A percentile compares a stretch with the other conserved stretches of the same genome.
Conservation (phyloP, 2,329 filamentous ascomycete genomes). For the Boeremia lycopersici region DNA sequence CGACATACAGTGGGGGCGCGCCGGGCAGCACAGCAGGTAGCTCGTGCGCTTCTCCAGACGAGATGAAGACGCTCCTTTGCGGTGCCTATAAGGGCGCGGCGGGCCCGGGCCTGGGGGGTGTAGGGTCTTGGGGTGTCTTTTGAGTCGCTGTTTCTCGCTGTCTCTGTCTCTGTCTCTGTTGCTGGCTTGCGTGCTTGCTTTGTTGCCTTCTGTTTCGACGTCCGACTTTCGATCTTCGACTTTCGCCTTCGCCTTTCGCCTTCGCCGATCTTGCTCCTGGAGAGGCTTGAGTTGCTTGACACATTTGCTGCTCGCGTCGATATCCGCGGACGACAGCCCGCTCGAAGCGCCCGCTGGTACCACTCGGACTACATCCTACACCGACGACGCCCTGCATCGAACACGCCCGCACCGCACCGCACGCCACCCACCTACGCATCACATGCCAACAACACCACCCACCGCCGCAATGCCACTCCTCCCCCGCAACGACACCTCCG, state of each 20-base stretch:
- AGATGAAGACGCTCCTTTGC: constrained; percentile 9
- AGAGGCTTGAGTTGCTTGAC: too few species aligned
- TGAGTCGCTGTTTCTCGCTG: background rate
- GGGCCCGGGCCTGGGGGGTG: constrained; percentile 1
- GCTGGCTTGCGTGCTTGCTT: too few species aligned
- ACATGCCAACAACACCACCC: background rate
- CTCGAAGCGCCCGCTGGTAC: too few species aligned
- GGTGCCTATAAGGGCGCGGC: background rate
- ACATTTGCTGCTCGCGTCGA: too few species aligned
- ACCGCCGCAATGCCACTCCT: background rate
- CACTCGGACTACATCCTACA: too few species aligned
- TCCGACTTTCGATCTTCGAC: too few species aligned
- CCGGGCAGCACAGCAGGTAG: constrained; percentile 8
- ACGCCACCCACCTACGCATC: background rate
- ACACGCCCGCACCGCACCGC: background rate
- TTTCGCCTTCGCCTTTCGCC: too few species aligned
- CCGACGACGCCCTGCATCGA: too few species aligned
- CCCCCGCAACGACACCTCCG: background rate
- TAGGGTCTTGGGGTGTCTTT: background rate
- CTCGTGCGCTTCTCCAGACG: constrained; percentile 16
- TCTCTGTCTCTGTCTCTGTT: background rate
- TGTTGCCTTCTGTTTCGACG: background rate
- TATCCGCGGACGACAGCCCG: too few species aligned
- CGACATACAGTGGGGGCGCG: background rate
- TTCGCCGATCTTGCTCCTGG: too few species aligned